Evolutionary conservation across 306 rosid genomes (phyloP), one percentile per base, ranked within the genome.

Genomic region (Phaseolus lunatus): DNA sequence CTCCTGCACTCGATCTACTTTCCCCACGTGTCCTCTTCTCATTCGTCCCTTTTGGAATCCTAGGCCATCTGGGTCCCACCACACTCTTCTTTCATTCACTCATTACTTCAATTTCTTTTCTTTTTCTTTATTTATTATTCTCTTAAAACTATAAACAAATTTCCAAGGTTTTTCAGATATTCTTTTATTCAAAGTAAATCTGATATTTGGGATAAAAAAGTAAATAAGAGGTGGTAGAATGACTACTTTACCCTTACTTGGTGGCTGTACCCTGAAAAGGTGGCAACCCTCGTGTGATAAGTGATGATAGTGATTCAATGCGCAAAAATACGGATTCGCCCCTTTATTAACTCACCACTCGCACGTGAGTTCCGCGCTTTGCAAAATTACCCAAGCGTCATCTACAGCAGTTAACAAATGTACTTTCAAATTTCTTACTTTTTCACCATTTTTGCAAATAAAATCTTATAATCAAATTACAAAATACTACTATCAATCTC

Each of bases 311-410:
- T 9, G 64, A 31, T 62, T 72, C 2, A 80, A 72, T 64, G 50
- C 67, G 13, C 16, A 5, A 65, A 65, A 33, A 7, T 73, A 64
- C 8, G 76, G 58, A 22, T 14, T 72, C 29, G 1, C 33, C 33
- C 49, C 45, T 24, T 72, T 57, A 78, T 72, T 53, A 29, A 45
- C n/a, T 74, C 86, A 73, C 49, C 41, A 27, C 27, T 68, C 26
- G 16, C 83, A 52, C 81, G 86, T 83, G 86, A 83, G 68, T 49
- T 1, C 58, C 58, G 72, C 75, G 71, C 62, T 58, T 31, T 39
- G 76, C 12, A 45, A 26, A 74, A 24, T 26, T 43, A 5, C 7
- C 23, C n/a, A 0, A 26, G 5, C 23, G 49, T 27, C 70, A 64
- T 19, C 18, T 12, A 39, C 31, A 59, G 41, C 9, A 9, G 43